Evolutionary conservation across 2,329 filamentous ascomycete species (phyloP).

Genomic region (Trichoderma simmonsii): DNA sequence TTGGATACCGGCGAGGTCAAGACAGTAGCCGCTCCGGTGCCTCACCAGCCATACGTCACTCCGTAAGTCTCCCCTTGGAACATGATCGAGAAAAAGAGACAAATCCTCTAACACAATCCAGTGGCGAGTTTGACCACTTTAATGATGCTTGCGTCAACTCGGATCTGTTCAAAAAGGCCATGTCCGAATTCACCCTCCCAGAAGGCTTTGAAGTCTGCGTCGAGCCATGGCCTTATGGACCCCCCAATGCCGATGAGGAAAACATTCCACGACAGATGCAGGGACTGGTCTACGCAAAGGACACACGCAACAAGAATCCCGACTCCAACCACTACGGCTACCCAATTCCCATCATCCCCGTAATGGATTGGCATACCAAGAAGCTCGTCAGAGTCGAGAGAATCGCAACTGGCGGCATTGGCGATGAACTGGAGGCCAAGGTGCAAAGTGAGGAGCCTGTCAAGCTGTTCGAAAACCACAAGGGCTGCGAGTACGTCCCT

Average conservation of each 20-base stretch:
- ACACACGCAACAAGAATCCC: constrained; percentile 40
- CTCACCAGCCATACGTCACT: constrained; percentile 39
- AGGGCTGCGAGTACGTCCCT: constrained; percentile 46
- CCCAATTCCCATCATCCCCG: constrained; percentile 56
- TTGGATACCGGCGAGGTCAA: constrained; percentile 32
- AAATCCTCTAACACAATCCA: constrained; percentile 19
- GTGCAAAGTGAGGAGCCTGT: constrained; percentile 38
- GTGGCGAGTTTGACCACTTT: constrained; percentile 40
- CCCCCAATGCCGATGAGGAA: constrained; percentile 38
- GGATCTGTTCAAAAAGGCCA: constrained; percentile 44
- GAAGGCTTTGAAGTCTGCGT: constrained; percentile 43
- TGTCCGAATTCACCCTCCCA: constrained; percentile 46
- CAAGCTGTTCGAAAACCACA: constrained; percentile 44
- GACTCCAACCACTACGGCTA: constrained; percentile 63
- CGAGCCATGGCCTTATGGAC: constrained; percentile 67
- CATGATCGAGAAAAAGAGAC: neutral
- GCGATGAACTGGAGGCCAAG: constrained; percentile 43
- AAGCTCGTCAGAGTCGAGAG: constrained; percentile 56
- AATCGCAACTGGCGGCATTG: constrained; percentile 46
- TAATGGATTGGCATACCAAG: constrained; percentile 56
- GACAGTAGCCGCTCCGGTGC: constrained; percentile 25
- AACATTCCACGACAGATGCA: constrained; percentile 44
- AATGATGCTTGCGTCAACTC: constrained; percentile 41
- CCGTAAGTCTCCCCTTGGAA: constrained; percentile 23
- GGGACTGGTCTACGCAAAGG: constrained; percentile 48